Base-by-base conservation (phyloP, 768 basidiomycete species). In the Leccinum longicurvipes region DNA sequence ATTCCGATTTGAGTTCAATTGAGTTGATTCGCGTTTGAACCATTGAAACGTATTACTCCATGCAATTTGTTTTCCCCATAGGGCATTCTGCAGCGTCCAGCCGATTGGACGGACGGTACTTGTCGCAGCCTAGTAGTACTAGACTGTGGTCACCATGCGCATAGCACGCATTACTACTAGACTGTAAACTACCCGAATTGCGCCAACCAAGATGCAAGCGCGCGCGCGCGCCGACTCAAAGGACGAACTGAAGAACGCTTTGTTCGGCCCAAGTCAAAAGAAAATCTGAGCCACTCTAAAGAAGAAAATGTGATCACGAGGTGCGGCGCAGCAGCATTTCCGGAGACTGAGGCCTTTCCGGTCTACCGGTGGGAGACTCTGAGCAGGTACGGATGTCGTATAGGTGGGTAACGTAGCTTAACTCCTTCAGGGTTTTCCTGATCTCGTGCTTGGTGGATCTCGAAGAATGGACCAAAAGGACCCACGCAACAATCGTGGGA, bases 371-470 rank as follows among this genome's bases (percentile, higher is more conserved):
- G 3, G 51, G 25, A 24, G 29, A 44, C n/a, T n/a, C n/a, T n/a
- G n/a, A 19, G 60, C 49, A 55, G 64, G 59, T 55, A 68, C 42
- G 42, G 42, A 15, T 39, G 31, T 39, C 9, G 39, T 41, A 41
- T 54, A 41, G 31, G 24, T 24, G 41, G 36, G 52, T 68, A 46
- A 63, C 56, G 44, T 66, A 66, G 65, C 44, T 62, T 71, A 69
- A 61, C 69, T 72, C 61, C 68, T 66, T 70, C 67, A 67, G 70
- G 68, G 68, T 51, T 72, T 60, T 44, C 54, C 55, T 61, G 60
- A 72, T 67, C 32, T 53, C 56, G 58, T 62, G 47, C 59, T 41
- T 55, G 50, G n/a, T 28, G 63, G 60, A 69, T 69, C 62, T 59
- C 46, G 34, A n/a, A 24, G n/a, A 41, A 41, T 41, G 39, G 39